Evolutionary conservation across 1,284 basidiomycete genomes (phyloP), one percentile per base, ranked within the genome.

Genomic region (Ganoderma meredithae): DNA sequence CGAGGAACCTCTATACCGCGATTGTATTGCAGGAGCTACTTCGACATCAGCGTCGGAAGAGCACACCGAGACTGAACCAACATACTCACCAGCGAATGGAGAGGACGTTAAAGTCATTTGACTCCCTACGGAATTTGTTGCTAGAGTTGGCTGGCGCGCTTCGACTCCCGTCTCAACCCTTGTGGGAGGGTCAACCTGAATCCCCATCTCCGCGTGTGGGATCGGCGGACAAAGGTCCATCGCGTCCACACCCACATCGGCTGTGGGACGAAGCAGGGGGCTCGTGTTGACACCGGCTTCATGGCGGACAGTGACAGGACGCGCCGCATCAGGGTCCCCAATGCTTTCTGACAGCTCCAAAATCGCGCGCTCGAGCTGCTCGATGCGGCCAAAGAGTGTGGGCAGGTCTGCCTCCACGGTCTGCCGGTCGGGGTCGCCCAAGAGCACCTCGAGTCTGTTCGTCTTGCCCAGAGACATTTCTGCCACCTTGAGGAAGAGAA

Each of bases 291-390:
- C 67, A 33, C 47, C 65, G 7, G 59, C 67, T 40, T 72, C 72
- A 33, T 71, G 68, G 10, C 67, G 56, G n/a, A 71, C 64, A 13
- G 66, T 59, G 9, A 22, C 25, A 52, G 66, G 64, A 59, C 69
- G 65, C 7, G 66, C 71, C 6, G 71, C 69, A n/a, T 71, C 65
- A 4, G 72, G 69, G n/a, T 73, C 69, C 31, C 68, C 67, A 19
- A 71, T 55, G 36, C 62, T 68, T 60, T 71, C 71, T 1, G 65
- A 36, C 22, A 72, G 25, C 52, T 72, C 69, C n/a, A 63, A 27
- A 8, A 72, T 49, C 8, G 67, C 63, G 31, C 63, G 69, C 41
- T 72, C 71, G 10, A 72, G 58, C 40, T 63, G 63, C 27, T 62
- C 60, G 15, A 72, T 67, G 27, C 69, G 67, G 0, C 61, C 61